Conservation (phyloP, 2,329 filamentous ascomycete species). For the Aspergillus pseudotamarii region DNA sequence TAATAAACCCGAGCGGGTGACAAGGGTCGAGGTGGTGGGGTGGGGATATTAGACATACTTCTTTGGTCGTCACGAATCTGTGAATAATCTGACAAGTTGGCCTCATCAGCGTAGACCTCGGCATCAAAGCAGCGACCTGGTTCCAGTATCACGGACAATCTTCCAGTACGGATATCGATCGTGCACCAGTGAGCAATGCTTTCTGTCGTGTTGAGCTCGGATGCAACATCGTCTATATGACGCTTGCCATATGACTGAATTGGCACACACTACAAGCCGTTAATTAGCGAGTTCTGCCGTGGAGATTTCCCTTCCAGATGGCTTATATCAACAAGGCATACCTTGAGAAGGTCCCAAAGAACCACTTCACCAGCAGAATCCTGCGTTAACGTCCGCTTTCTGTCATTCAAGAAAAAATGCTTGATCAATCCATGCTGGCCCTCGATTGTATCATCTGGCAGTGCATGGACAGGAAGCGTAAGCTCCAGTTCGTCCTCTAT, state of each 20-base stretch:
- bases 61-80: slow-evolving; percentile 92
- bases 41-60: slow-evolving; percentile 59
- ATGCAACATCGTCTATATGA: slow-evolving; percentile 88
- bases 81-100: slow-evolving; percentile 70
- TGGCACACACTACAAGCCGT: slow-evolving; percentile 68
- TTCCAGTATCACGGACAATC: slow-evolving; percentile 86
- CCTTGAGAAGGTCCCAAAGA: slow-evolving; percentile 89
- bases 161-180: slow-evolving; percentile 89
- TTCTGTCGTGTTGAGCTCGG: slow-evolving; percentile 82
- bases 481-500: slow-evolving; percentile 52
- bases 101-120: slow-evolving; percentile 93
- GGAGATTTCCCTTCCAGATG: not conserved
- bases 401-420: slow-evolving; percentile 86
- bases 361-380: slow-evolving; percentile 95
- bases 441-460: slow-evolving; percentile 82
- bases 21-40: not conserved
- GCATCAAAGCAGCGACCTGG: slow-evolving; percentile 97
- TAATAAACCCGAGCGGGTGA: not conserved
- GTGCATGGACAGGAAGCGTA: slow-evolving; percentile 66
- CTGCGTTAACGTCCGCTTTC: slow-evolving; percentile 82
- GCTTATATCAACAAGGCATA: slow-evolving; percentile 57
- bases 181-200: slow-evolving; percentile 95
- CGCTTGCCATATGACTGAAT: slow-evolving; percentile 92
- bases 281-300: slow-evolving; percentile 14
- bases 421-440: slow-evolving; percentile 95